Conservation (phyloP, 305 asterid species). For the Solanum hybrid region DNA sequence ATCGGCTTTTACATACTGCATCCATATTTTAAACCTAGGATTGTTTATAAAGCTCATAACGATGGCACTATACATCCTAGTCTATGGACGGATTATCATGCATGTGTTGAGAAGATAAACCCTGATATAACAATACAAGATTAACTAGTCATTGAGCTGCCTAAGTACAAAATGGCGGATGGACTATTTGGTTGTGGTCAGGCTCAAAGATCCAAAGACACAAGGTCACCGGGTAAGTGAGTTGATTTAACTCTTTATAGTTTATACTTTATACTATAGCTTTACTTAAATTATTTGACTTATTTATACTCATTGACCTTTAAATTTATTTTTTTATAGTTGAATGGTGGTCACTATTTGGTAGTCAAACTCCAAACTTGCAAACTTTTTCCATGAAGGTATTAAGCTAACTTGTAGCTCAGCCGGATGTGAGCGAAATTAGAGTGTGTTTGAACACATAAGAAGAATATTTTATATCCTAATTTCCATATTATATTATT, state of each 20-base stretch:
- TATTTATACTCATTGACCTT: background rate
- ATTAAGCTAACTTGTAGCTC: background rate
- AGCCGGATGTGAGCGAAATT: too few species aligned
- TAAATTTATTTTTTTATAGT: background rate
- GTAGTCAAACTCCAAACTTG: background rate
- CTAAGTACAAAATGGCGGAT: background rate
- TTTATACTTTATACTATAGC: background rate
- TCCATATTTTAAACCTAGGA: background rate
- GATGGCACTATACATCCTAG: background rate
- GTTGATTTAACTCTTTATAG: background rate
- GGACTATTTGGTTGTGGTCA: background rate
- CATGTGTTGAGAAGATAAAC: background rate
- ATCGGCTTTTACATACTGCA: background rate
- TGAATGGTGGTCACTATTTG: background rate
- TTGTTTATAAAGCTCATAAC: background rate
- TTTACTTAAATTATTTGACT: background rate
- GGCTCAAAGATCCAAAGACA: background rate
- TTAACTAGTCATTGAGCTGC: background rate
- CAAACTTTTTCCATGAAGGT: background rate
- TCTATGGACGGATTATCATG: background rate
- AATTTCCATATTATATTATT: too few species aligned
- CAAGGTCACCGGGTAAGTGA: background rate
- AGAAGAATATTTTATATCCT: too few species aligned
- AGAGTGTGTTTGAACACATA: too few species aligned
- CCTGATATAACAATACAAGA: background rate